phyloP scores from a whole-genome alignment of 2,329 filamentous ascomycete genomes.

The Aspergillus neotritici region DNA sequence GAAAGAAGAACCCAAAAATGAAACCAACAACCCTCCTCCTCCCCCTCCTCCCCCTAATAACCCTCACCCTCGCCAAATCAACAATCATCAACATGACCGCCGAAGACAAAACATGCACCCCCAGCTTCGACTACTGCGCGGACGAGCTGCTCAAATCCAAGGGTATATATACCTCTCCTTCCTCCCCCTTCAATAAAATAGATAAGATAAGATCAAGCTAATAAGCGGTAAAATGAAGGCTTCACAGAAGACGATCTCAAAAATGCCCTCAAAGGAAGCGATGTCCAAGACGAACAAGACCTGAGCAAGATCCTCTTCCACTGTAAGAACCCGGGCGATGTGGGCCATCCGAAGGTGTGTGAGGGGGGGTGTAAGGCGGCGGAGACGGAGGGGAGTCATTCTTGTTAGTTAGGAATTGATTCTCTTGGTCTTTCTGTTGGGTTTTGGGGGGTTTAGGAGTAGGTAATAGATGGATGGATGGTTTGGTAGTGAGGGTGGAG shows the following conservation, averaged over 20 bases:
- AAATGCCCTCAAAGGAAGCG: slow-evolving; percentile 22
- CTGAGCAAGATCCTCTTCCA: slow-evolving; percentile 29
- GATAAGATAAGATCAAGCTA: background rate
- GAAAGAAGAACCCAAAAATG: slow-evolving; percentile 11
- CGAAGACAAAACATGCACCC: slow-evolving; percentile 25
- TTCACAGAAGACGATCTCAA: slow-evolving; percentile 26
- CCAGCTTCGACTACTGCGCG: slow-evolving; percentile 34
- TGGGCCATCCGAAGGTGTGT: slow-evolving; percentile 31
- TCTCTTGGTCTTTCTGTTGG: too few relatives aligned
- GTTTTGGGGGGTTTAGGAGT: too few relatives aligned
- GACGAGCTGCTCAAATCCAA: slow-evolving; percentile 24
- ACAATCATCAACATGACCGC: too few relatives aligned
- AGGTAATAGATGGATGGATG: too few relatives aligned
- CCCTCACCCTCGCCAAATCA: slow-evolving; percentile 15
- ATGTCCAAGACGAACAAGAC: slow-evolving; percentile 21
- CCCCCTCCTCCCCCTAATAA: slow-evolving; percentile 14
- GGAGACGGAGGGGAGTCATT: slow-evolving; percentile 26
- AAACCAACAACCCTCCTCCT: slow-evolving; percentile 20
- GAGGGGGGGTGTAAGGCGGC: slow-evolving; percentile 23
- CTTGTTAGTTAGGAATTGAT: slow-evolving; percentile 11
- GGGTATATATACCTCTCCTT: slow-evolving; percentile 15
- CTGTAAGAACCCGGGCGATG: slow-evolving; percentile 30
- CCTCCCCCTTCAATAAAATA: too few relatives aligned
- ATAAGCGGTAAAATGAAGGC: slow-evolving; percentile 14
- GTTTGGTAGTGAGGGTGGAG: too few relatives aligned